Evolutionary conservation across 805 yeast genomes (phyloP).

Genomic region (Tetrapisispora iriomotensis): DNA sequence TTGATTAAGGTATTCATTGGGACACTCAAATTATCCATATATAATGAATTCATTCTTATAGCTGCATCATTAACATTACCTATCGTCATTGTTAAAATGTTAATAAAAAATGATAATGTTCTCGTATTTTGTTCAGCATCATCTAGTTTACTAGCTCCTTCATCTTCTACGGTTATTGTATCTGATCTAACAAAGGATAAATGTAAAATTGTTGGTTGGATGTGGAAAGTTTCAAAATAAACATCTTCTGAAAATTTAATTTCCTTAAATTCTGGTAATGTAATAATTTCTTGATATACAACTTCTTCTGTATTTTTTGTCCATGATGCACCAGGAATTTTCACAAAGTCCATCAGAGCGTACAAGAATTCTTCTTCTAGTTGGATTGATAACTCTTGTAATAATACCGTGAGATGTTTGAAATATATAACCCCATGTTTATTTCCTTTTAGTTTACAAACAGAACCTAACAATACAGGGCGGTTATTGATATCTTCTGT

Average conservation of each 20-base stretch:
- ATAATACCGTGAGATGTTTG: slow-evolving; percentile 79
- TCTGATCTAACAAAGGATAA: slow-evolving; percentile 88
- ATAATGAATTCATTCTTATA: slow-evolving; percentile 73
- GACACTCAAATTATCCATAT: slow-evolving; percentile 81
- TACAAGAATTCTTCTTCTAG: slow-evolving; percentile 88
- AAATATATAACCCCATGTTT: slow-evolving; percentile 82
- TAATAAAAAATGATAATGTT: slow-evolving; percentile 64
- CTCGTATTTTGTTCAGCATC: slow-evolving; percentile 33
- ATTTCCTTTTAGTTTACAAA: slow-evolving; percentile 78
- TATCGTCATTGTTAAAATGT: slow-evolving; percentile 88
- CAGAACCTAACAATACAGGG: slow-evolving; percentile 81
- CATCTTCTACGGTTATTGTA: slow-evolving; percentile 53
- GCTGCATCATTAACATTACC: slow-evolving; percentile 98
- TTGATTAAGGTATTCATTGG: slow-evolving; percentile 66
- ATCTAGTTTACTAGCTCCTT: slow-evolving; percentile 15
- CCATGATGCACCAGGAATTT: slow-evolving; percentile 80
- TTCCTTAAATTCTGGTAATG: slow-evolving; percentile 64
- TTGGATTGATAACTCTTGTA: slow-evolving; percentile 88
- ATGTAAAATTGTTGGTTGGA: slow-evolving; percentile 86
- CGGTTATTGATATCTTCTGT: slow-evolving; percentile 76
- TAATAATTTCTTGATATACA: slow-evolving; percentile 48
- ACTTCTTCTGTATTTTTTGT: slow-evolving; percentile 34
- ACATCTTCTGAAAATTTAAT: slow-evolving; percentile 55
- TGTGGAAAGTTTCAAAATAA: slow-evolving; percentile 84
- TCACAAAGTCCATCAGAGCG: slow-evolving; percentile 69